phyloP scores from a whole-genome alignment of 1,284 basidiomycete genomes.

The Cryptococcus sp. region DNA sequence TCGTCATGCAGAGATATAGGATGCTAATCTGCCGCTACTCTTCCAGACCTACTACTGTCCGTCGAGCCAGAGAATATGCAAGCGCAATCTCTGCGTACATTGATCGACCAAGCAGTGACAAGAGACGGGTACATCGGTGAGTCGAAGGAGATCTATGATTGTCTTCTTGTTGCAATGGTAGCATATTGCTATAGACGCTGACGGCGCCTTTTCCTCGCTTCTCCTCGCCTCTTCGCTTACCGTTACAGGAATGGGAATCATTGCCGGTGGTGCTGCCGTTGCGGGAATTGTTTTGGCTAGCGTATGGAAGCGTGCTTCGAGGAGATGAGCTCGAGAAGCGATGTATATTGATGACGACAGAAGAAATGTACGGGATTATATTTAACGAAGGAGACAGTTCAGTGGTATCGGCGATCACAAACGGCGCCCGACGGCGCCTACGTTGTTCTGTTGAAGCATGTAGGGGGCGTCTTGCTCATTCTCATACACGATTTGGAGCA shows the following conservation, averaged over 20 bases:
- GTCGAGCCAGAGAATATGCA: slow-evolving; percentile 95
- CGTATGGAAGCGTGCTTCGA: slow-evolving; percentile 75
- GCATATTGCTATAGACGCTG: too few species aligned
- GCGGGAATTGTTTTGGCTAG: slow-evolving; percentile 79
- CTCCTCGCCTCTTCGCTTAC: too few species aligned
- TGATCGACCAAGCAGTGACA: slow-evolving; percentile 86
- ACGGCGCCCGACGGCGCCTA: too few species aligned
- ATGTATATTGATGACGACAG: too few species aligned
- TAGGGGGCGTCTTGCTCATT: too few species aligned
- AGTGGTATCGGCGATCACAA: too few species aligned
- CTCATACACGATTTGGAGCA: too few species aligned
- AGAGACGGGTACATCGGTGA: slow-evolving; percentile 60
- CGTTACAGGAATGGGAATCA: slow-evolving; percentile 85
- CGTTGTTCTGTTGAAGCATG: too few species aligned
- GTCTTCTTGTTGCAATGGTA: too few species aligned
- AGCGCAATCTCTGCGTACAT: slow-evolving; percentile 75
- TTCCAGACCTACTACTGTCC: slow-evolving; percentile 76
- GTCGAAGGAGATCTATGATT: slow-evolving; percentile 55
- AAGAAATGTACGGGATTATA: too few species aligned
- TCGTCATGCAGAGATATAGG: too few species aligned
- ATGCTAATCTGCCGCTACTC: not conserved
- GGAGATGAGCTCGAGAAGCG: slow-evolving; percentile 10
- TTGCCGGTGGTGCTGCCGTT: slow-evolving; percentile 83
- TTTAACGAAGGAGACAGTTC: too few species aligned
- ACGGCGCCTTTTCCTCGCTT: slow-evolving; percentile 59